phyloP scores from a whole-genome alignment of 306 rosid species.

The Vachellia pachyceras region DNA sequence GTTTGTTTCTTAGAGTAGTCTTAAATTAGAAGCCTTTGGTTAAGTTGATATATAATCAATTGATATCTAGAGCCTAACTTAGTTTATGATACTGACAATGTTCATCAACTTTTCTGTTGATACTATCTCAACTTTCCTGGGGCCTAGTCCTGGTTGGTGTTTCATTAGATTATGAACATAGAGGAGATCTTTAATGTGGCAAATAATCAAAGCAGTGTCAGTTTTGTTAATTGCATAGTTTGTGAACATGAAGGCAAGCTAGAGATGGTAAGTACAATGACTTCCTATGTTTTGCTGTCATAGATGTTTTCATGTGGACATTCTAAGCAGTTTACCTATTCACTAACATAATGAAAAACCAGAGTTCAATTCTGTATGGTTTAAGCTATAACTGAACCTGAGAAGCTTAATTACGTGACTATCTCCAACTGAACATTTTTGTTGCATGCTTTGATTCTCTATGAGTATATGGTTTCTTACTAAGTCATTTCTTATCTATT shows the following conservation, averaged over 20 bases:
- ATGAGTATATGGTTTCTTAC: no score
- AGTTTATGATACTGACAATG: conserved; percentile 4
- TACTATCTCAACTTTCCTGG: background rate
- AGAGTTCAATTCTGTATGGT: no score
- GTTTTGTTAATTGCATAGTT: background rate
- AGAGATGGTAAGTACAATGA: no score
- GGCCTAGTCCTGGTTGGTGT: conserved; percentile 19
- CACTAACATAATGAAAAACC: no score
- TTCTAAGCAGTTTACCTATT: no score
- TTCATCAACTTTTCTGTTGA: conserved; percentile 20
- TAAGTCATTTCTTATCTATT: no score
- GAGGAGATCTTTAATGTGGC: background rate
- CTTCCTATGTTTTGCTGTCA: no score
- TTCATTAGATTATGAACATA: conserved; percentile 10
- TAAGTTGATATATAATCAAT: conserved; percentile 16
- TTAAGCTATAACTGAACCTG: no score
- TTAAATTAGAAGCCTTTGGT: background rate
- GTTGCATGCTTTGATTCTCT: no score
- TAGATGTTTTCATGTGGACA: no score
- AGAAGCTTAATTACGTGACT: no score
- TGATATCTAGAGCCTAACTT: conserved; percentile 24
- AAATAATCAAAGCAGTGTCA: background rate
- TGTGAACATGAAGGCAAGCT: conserved; percentile 52
- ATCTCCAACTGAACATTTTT: no score
- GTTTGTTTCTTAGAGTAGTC: conserved; percentile 1